A percentile compares a stretch with the other conserved stretches of the same genome.
These are phyloP conservation scores for Hypoxylon sp. DNA, from an alignment of 2,329 filamentous ascomycete species.

Conservation along the genomic window DNA sequence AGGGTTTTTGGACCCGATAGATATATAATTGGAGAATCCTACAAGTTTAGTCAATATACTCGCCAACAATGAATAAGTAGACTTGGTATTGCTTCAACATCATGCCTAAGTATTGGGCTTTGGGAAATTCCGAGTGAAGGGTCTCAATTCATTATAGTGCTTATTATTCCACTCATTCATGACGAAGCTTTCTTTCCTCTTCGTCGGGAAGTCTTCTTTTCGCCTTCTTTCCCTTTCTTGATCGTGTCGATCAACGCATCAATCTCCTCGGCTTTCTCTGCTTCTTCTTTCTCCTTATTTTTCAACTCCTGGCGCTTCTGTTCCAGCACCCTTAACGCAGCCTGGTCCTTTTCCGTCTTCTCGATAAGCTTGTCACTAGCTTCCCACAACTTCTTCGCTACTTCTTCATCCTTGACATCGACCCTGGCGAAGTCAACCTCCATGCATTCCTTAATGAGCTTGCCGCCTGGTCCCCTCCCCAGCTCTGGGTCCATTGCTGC, in stretches of 20 bases:
- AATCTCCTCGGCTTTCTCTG: slow-evolving; percentile 52
- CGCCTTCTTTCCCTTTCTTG: slow-evolving; percentile 55
- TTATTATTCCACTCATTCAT: slow-evolving; percentile 14
- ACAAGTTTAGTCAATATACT: background rate
- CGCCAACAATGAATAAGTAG: background rate
- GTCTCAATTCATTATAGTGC: slow-evolving; percentile 19
- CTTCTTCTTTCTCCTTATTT: slow-evolving; percentile 52
- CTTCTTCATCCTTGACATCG: slow-evolving; percentile 83
- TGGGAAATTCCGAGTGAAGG: background rate
- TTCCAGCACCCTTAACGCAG: slow-evolving; percentile 59
- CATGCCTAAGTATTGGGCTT: background rate
- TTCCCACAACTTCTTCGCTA: slow-evolving; percentile 91
- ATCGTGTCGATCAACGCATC: slow-evolving; percentile 51
- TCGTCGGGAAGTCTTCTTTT: slow-evolving; percentile 54
- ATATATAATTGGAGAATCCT: background rate
- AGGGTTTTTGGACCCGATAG: background rate
- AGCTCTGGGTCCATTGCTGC: slow-evolving; percentile 87
- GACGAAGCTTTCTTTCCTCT: slow-evolving; percentile 52
- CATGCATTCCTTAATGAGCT: slow-evolving; percentile 89
- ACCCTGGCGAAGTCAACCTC: slow-evolving; percentile 78
- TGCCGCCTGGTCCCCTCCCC: slow-evolving; percentile 75
- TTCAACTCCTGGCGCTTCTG: slow-evolving; percentile 60
- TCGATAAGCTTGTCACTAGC: slow-evolving; percentile 89
- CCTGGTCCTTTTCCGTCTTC: slow-evolving; percentile 83
- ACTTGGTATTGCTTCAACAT: background rate